Evolutionary conservation across 768 basidiomycete species (phyloP).

Genomic region (Rhodocollybia butyracea): DNA sequence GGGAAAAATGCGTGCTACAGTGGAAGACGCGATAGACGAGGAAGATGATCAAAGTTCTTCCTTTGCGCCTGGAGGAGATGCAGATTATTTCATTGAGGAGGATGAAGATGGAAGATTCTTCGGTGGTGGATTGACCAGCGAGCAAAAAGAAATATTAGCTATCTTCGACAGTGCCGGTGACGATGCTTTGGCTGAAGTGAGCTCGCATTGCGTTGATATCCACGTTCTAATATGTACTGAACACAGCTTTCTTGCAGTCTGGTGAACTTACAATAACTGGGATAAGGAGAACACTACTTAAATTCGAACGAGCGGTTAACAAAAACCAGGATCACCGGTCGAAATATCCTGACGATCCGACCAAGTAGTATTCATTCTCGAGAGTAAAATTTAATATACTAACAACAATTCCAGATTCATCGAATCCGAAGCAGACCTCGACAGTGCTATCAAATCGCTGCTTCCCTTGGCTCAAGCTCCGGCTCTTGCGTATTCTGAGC

Average conservation of each 20-base stretch:
- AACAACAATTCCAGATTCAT: slow-evolving; percentile 68
- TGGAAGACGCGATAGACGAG: slow-evolving; percentile 53
- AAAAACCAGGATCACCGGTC: slow-evolving; percentile 97
- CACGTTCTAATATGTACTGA: slow-evolving; percentile 18
- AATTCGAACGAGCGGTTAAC: slow-evolving; percentile 84
- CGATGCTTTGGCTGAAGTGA: slow-evolving; percentile 65
- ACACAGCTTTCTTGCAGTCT: slow-evolving; percentile 35
- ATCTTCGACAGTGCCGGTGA: slow-evolving; percentile 82
- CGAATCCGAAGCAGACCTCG: slow-evolving; percentile 96
- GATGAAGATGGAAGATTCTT: slow-evolving; percentile 92
- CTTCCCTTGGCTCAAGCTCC: slow-evolving; percentile 89
- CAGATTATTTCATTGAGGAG: slow-evolving; percentile 88
- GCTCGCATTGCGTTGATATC: slow-evolving; percentile 21
- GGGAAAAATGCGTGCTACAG: slow-evolving; percentile 40
- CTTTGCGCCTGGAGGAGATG: slow-evolving; percentile 85
- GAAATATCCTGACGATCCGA: slow-evolving; percentile 90
- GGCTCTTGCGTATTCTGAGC: slow-evolving; percentile 81
- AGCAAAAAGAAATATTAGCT: slow-evolving; percentile 94
- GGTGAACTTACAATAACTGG: slow-evolving; percentile 67
- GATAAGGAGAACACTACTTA: slow-evolving; percentile 69
- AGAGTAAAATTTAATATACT: background rate
- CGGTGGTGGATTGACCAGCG: slow-evolving; percentile 87
- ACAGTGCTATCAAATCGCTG: slow-evolving; percentile 79
- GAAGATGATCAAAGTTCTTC: slow-evolving; percentile 30
- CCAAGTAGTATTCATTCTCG: slow-evolving; percentile 53